Percentiles rank a stretch among this genome's conserved stretches.
Conservation (phyloP, 129 eudicot genomes). For the Flaveria linearis region DNA sequence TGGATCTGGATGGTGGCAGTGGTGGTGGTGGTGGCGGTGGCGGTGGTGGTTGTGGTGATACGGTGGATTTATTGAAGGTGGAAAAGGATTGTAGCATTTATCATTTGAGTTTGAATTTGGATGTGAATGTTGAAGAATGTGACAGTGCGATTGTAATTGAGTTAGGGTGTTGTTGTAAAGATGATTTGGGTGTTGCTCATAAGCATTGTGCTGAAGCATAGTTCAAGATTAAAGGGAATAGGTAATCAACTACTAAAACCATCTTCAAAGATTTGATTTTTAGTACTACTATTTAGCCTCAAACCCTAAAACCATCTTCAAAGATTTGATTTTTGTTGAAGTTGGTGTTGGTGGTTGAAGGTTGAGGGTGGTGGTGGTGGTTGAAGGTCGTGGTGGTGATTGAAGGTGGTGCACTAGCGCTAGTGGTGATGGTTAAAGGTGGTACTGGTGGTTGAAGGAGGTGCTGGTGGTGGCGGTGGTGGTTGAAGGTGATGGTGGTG, state of each 20-base stretch:
- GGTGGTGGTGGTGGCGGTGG: no score
- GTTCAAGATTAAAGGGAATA: slow-evolving; percentile 92
- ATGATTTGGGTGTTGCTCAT: slow-evolving; percentile 83
- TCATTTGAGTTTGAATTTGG: slow-evolving; percentile 60
- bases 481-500: no score
- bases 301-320: background rate
- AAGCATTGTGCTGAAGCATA: slow-evolving; percentile 89
- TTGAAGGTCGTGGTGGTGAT: no score
- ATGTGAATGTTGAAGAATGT: slow-evolving; percentile 49
- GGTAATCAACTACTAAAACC: slow-evolving; percentile 38
- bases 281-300: background rate
- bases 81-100: slow-evolving; percentile 84
- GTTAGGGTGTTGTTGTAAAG: slow-evolving; percentile 85
- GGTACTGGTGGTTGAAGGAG: no score
- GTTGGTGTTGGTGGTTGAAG: no score
- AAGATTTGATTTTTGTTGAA: background rate
- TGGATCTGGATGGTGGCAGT: slow-evolving; percentile 41
- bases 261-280: background rate
- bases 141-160: slow-evolving; percentile 61
- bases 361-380: no score
- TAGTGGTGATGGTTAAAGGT: no score
- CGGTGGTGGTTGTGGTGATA: slow-evolving; percentile 4
- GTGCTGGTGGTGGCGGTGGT: no score
- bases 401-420: no score
- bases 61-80: slow-evolving; percentile 38